Base-by-base conservation (phyloP, 2,329 filamentous ascomycete genomes). In the Camillea tinctor region DNA sequence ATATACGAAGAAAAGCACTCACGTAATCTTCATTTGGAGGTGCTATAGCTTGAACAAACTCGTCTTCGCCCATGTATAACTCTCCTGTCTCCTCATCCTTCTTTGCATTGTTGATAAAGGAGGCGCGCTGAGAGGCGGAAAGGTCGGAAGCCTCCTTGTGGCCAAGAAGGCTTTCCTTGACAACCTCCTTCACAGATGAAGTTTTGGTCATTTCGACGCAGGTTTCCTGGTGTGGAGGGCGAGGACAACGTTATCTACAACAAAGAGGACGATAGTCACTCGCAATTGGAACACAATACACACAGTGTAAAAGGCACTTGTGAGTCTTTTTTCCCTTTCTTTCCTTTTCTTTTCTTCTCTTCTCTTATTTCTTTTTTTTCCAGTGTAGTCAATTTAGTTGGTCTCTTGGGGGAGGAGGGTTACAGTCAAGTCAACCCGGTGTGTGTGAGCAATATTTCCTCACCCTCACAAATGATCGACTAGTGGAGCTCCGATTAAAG, bases 31-130 rank as follows among this genome's bases (percentile, higher is more conserved):
- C 92, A 61, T 87, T 83, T 53, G 84, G 83, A 4, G 95, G 95
- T 68, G 92, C 93, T 79, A 99, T 88, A 24, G 94, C 94, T 71
- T 93, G 83, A 70, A 97, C 87, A 75, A 99, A 99, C 74, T 96
- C 86, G n/a, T 93, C 86, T 63, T 90, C 86, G 52, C 84, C 88
- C 85, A 99, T 90, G 73, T 85, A 92, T 59, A 88, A 81, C 71
- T 97, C 92, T 60, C 90, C 93, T 9, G 87, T 84, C 68, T 87
- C 82, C 62, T 88, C 81, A 72, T 96, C 92, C 74, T 89, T 90
- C 71, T 84, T 78, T 49, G 95, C 92, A 80, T 93, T 82, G 72
- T 85, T 85, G 69, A 87, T 77, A 77, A 98, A 99, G 64, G 87
- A 87, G 60, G 87, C 81, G 77, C 88, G 91, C 65, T 89, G 88